Evolutionary conservation across 495 filamentous ascomycete species (phyloP), one percentile per base, ranked within the genome.

Genomic region (Durotheca rogersii): DNA sequence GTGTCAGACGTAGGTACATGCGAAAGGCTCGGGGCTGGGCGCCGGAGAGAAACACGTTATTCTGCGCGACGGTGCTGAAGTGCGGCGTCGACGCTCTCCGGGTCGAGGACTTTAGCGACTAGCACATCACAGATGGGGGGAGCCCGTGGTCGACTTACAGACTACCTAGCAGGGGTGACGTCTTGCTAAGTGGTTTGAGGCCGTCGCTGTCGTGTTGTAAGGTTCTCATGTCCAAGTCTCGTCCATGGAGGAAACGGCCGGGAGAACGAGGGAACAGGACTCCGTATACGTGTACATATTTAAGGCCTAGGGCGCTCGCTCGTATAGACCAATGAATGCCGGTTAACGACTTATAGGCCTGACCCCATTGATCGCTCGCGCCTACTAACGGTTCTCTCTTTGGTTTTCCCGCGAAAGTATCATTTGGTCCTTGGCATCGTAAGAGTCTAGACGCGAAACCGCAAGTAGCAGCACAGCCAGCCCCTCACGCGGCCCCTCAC

Each of bases 81-180:
- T 69, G 71, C 39, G 79, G 78, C 30, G 43, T 73, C 4, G 54
- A 56, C 11, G 73, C 75, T 33, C 70, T 83, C 23, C 65, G 82
- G 38, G 67, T 69, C 46, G 62, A 51, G 48, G 76, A 82, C 45
- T 61, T 83, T 18, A 61, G 65, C 39, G 76, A 73, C 5, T 57
- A 42, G 12, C 86, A 86, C 61, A 79, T 80, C 53, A 66, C 74
- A 16, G 61, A 66, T 25, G 73, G 78, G 73, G 78, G 36, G 47
- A 76, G 29, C 76, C 72, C 5, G 73, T 76, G 9, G 66, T 88
- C 31, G 72, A 85, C 65, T 29, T 79, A 35, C 80, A 85, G 67
- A 80, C 88, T 60, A 80, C 82, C 0, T 85, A 85, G 67, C 80
- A 72, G 17, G 82, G 82, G 0, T 81, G 79, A 45, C 68, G 79